Evolutionary conservation across 2,329 filamentous ascomycete species (phyloP), one percentile per base, ranked within the genome.

Genomic region (Sporothrix globosa): DNA sequence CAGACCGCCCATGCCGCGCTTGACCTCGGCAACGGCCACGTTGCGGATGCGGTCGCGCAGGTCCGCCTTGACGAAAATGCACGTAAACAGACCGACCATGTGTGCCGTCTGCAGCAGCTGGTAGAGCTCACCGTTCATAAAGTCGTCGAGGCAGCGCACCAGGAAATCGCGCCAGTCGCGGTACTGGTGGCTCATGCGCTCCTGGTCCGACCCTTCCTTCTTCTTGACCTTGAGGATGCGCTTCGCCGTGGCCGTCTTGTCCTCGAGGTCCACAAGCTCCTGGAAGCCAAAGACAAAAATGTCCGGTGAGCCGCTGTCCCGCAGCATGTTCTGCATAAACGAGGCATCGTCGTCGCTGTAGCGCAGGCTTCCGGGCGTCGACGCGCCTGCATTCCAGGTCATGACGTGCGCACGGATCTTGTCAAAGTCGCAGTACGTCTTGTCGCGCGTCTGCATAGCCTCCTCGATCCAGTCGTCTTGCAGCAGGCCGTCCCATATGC

Each of bases 341-440:
- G 85, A 84, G 13, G 87, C 87, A 76, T 97, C 92, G 68, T 87
- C 82, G 41, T 88, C 85, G 1, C 88, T 88, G 73, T 92, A 88
- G 69, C 91, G 87, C 46, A 98, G 83, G 76, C 90, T 92, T 71
- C 89, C 90, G 0, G 96, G 96, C n/a, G 96, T 97, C 19, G 91
- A 91, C n/a, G 96, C 96, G 1, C 96, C 96, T 1, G 94, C 95
- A 78, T 99, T 99, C 96, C 96, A 99, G 0, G 94, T 97, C 83
- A 98, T 86, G 34, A 97, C 88, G 50, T 93, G 83, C 14, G 92
- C 90, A 65, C 88, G 90, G 70, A 98, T 84, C 75, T 96, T 90
- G 52, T 93, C 86, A 78, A 98, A 97, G 39, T 87, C 86, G 82
- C 94, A 97, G 77, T 92, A 98, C 65, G 96, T 87, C 0, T 87